phyloP scores from a whole-genome alignment of 1,284 basidiomycete genomes.

The Cutaneotrichosporon sp. region DNA sequence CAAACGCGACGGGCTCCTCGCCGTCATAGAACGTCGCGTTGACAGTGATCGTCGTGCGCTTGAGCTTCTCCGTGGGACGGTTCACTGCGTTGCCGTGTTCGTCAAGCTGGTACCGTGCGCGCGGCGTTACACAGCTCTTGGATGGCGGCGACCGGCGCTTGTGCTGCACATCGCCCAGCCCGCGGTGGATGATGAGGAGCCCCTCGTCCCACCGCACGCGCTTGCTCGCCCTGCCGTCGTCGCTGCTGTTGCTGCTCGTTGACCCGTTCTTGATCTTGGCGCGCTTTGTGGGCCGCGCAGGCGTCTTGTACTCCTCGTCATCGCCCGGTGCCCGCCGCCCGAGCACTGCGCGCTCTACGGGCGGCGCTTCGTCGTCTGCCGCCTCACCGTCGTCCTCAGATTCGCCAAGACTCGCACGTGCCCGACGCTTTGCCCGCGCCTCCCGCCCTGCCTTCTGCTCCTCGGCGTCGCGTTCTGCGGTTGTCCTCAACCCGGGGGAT shows the following conservation, averaged over 20 bases:
- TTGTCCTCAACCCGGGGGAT: slow-evolving; percentile 69
- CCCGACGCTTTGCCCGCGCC: slow-evolving; percentile 67
- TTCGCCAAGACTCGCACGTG: slow-evolving; percentile 57
- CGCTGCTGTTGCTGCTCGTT: slow-evolving; percentile 26
- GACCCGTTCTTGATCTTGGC: slow-evolving; percentile 38
- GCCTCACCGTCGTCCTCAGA: slow-evolving; percentile 41
- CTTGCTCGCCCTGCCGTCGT: slow-evolving; percentile 4
- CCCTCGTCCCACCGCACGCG: slow-evolving; percentile 76
- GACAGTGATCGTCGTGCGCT: slow-evolving; percentile 67
- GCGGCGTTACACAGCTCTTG: slow-evolving; percentile 14
- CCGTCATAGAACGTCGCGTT: slow-evolving; percentile 81
- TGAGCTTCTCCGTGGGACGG: slow-evolving; percentile 63
- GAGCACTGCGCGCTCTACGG: slow-evolving; percentile 9
- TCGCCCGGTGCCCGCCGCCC: slow-evolving; percentile 53
- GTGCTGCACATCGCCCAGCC: slow-evolving; percentile 7
- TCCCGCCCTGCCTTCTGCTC: slow-evolving; percentile 64
- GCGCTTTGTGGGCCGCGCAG: slow-evolving; percentile 49
- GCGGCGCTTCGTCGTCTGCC: slow-evolving; percentile 27
- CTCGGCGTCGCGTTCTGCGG: slow-evolving; percentile 69
- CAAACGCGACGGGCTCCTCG: slow-evolving; percentile 56
- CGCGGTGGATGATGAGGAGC: slow-evolving; percentile 52
- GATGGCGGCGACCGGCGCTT: neutral
- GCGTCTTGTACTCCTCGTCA: slow-evolving; percentile 78
- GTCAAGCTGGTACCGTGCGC: slow-evolving; percentile 66
- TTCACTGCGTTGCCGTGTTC: slow-evolving; percentile 70